phyloP scores from a whole-genome alignment of 495 filamentous ascomycete genomes.

The Neurospora tetraspora region DNA sequence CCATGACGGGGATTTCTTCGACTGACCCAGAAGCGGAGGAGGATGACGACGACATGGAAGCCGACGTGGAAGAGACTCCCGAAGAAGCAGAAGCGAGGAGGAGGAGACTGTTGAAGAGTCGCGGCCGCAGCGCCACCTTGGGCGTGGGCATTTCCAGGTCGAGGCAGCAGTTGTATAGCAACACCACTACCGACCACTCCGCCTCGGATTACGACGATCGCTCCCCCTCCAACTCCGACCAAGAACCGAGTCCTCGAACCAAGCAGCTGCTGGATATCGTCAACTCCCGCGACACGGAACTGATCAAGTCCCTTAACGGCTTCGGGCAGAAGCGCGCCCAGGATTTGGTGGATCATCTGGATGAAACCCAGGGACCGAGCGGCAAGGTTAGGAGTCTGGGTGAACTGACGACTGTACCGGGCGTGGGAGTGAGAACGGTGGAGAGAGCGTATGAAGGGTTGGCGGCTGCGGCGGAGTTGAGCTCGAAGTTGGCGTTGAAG shows the following conservation, averaged over 20 bases:
- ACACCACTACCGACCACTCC: constrained; percentile 28
- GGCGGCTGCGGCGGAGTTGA: constrained; percentile 1
- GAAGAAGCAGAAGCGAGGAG: not conserved
- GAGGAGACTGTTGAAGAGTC: not conserved
- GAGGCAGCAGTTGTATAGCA: not conserved
- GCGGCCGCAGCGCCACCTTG: not conserved
- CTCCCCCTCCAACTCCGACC: not conserved
- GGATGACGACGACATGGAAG: not conserved
- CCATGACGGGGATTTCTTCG: constrained; percentile 12
- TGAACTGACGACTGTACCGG: constrained; percentile 45
- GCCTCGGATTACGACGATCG: constrained; percentile 35
- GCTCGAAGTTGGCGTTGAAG: not conserved
- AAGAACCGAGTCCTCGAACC: constrained; percentile 43
- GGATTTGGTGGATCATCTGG: constrained; percentile 48
- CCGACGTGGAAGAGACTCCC: not conserved
- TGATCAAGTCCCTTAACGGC: constrained; percentile 63
- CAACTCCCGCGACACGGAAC: constrained; percentile 68
- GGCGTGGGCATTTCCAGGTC: not conserved
- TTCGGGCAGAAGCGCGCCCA: constrained; percentile 56
- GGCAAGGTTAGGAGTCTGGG: constrained; percentile 37
- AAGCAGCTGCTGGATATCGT: constrained; percentile 67
- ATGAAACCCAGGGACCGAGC: not conserved
- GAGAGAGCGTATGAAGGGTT: constrained; percentile 45
- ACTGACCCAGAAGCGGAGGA: not conserved
- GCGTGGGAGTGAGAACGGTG: constrained; percentile 48